Evolutionary conservation across 352 stramenopile species (phyloP).

Genomic region (Phytophthora fragariaefolia): DNA sequence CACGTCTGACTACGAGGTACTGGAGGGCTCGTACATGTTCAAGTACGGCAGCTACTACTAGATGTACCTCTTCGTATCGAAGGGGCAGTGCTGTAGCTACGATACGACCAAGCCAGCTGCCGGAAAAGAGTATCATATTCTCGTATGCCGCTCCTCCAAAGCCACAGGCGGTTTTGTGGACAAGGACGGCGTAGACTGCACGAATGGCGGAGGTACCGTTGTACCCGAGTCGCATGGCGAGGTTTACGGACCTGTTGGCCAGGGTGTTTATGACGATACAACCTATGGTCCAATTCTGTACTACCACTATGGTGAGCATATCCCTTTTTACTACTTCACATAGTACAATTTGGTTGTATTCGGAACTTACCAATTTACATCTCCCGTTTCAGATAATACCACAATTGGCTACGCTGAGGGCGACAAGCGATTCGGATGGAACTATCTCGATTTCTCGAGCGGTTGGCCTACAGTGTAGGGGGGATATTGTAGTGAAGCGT

Average conservation of each 20-base stretch:
- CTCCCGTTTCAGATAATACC: conserved; percentile 41
- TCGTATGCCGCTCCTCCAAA: conserved; percentile 44
- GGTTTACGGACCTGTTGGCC: conserved; percentile 51
- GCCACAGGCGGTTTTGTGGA: conserved; percentile 42
- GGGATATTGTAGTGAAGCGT: not conserved
- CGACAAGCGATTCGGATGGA: conserved; percentile 53
- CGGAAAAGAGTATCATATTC: conserved; percentile 58
- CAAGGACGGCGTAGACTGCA: conserved; percentile 38
- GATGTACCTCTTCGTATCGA: conserved; percentile 57
- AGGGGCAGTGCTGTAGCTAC: conserved; percentile 47
- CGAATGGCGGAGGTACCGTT: conserved; percentile 40
- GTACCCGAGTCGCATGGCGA: conserved; percentile 49
- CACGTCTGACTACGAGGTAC: conserved; percentile 33
- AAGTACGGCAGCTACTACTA: conserved; percentile 45
- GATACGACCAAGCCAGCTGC: conserved; percentile 27
- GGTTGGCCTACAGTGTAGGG: conserved; percentile 44
- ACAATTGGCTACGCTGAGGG: conserved; percentile 45
- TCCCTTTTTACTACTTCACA: not conserved
- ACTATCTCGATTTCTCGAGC: conserved; percentile 49
- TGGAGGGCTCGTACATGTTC: conserved; percentile 54
- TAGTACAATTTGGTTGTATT: not conserved
- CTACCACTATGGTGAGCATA: conserved; percentile 55
- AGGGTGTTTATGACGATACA: conserved; percentile 54
- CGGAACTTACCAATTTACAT: not conserved
- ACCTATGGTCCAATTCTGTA: conserved; percentile 51